phyloP scores from a whole-genome alignment of 1,139 yeast species.

The Lodderomyces oxycetoniae region DNA sequence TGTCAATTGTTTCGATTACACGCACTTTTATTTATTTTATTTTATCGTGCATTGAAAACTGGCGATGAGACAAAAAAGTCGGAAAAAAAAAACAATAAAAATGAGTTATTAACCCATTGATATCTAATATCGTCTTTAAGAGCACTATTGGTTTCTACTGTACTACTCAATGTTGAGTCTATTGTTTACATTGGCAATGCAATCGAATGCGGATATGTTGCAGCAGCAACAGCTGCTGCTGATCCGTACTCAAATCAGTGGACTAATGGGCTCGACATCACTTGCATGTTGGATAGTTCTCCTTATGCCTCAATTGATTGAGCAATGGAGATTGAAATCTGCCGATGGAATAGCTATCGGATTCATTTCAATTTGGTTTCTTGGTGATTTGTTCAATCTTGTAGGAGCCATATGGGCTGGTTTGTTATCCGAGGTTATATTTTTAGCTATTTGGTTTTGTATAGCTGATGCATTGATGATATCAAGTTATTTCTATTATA shows the following conservation, averaged over 20 bases:
- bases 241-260: constrained; percentile 30
- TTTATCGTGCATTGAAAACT: too few relatives aligned
- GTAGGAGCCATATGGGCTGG: constrained; percentile 70
- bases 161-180: too few relatives aligned
- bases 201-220: too few relatives aligned
- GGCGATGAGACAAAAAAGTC: too few relatives aligned
- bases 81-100: too few relatives aligned
- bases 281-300: constrained; percentile 80
- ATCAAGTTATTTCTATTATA: constrained; percentile 56
- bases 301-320: constrained; percentile 72
- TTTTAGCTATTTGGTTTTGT: constrained; percentile 72
- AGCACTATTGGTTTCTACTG: too few relatives aligned
- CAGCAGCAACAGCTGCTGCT: not conserved
- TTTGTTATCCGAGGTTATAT: constrained; percentile 63
- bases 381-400: constrained; percentile 69
- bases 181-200: too few relatives aligned
- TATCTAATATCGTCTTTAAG: too few relatives aligned
- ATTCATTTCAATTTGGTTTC: constrained; percentile 65
- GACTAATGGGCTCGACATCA: constrained; percentile 64
- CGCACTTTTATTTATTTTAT: too few relatives aligned
- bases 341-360: constrained; percentile 77
- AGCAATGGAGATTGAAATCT: constrained; percentile 73
- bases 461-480: constrained; percentile 64
- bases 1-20: too few relatives aligned
- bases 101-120: too few relatives aligned